Conservation (phyloP, 495 filamentous ascomycete species). For the Articulospora tetracladia region DNA sequence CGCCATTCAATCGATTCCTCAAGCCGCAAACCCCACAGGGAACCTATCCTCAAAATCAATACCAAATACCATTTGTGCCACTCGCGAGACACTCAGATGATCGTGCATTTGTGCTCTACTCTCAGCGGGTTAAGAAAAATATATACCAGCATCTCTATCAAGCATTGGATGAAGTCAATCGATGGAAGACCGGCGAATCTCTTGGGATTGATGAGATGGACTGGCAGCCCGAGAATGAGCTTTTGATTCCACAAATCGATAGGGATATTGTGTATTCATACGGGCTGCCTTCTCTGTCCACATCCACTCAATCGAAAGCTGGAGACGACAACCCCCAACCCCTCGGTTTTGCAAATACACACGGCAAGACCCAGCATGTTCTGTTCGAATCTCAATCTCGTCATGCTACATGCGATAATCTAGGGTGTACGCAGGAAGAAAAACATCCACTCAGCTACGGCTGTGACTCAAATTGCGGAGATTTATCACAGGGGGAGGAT, state of each 20-base stretch:
- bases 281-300: background rate
- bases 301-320: background rate
- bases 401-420: too few relatives aligned
- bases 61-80: background rate
- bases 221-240: constrained; percentile 18
- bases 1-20: background rate
- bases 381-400: too few relatives aligned
- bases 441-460: too few relatives aligned
- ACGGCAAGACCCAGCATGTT: background rate
- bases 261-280: background rate
- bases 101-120: constrained; percentile 1
- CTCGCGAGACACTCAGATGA: background rate
- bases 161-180: constrained; percentile 1
- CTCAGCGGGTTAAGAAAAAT: constrained; percentile 2
- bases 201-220: constrained; percentile 17
- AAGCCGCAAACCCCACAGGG: too few relatives aligned
- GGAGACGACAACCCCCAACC: background rate
- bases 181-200: constrained; percentile 14
- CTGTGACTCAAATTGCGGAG: too few relatives aligned
- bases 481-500: too few relatives aligned
- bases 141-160: constrained; percentile 1
- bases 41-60: background rate
- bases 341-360: background rate
- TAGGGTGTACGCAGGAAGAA: too few relatives aligned
- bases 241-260: constrained; percentile 11